Conservation (phyloP, 2,329 filamentous ascomycete genomes). For the Talaromyces sp. region DNA sequence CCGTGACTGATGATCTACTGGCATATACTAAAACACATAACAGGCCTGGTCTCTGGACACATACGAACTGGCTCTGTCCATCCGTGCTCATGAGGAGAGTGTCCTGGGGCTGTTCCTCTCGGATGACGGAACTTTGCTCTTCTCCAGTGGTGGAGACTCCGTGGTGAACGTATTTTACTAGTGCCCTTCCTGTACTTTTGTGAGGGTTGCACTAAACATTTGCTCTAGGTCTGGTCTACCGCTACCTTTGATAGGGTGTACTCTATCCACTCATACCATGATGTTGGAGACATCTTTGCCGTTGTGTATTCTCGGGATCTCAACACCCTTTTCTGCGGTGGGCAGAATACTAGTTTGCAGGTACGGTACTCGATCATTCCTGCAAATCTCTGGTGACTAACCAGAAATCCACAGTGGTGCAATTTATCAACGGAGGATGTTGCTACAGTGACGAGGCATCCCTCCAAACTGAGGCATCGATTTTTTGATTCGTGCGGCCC, state of each 20-base stretch:
- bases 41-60: constrained; percentile 79
- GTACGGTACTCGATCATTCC: constrained; percentile 23
- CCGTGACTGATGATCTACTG: neutral
- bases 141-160: constrained; percentile 89
- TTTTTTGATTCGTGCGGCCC: constrained; percentile 92
- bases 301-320: constrained; percentile 77
- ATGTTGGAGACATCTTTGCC: constrained; percentile 93
- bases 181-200: neutral
- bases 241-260: constrained; percentile 69
- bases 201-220: neutral
- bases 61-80: constrained; percentile 69
- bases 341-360: constrained; percentile 90
- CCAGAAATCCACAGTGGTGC: constrained; percentile 58
- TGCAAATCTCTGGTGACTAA: neutral
- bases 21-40: neutral
- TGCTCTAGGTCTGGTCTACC: constrained; percentile 71
- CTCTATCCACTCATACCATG: constrained; percentile 88
- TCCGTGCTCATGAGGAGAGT: constrained; percentile 87
- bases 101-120: constrained; percentile 81
- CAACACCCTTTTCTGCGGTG: constrained; percentile 82
- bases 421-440: constrained; percentile 57
- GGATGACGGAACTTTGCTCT: constrained; percentile 66
- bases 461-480: constrained; percentile 69
- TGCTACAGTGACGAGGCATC: constrained; percentile 63
- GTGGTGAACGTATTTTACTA: constrained; percentile 67